Base-by-base conservation (phyloP, 805 yeast species). In the Ascoidea asiatica region DNA sequence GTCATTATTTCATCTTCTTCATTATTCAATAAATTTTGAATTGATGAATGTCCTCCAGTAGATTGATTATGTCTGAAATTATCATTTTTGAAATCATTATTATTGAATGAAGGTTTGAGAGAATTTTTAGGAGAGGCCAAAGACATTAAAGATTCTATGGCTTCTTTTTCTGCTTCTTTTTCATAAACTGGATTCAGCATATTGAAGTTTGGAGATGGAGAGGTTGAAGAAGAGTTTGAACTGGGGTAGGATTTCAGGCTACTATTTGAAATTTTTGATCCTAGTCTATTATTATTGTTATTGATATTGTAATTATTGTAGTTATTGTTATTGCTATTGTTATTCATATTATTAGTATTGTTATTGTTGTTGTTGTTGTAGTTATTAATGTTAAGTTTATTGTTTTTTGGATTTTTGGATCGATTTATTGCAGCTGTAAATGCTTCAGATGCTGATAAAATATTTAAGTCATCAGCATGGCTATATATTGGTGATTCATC, bases 371-470 rank as follows among this genome's bases (percentile, higher is more conserved):
- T 29, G 35, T 29, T 29, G 35, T 29, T 15, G 4, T 29, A 15
- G 15, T 29, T 29, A 15, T 29, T 29, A 29, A 3, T 3, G 35
- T 8, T 3, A 15, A 29, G 8, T 29, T 8, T 29, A 15, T 29
- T 29, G 8, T 8, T 11, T 8, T 29, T 29, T 3, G 8, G 8
- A 15, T 29, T 3, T 29, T 29, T 29, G 35, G 45, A 39, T 20
- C 46, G 29, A 7, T 40, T 41, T 4, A 49, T 44, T 4, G 47
- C 48, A 6, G 50, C 49, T 11, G 43, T 37, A 29, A 49, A 49
- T 6, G 52, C 52, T 11, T 47, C 52, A 35, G 47, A 43, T 5
- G 52, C 52, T 2, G 46, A 43, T 4, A 47, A 37, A 20, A 49
- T 45, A 23, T 43, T 29, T 21, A 45, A 50, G 39, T 49, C 52